Base-by-base conservation (phyloP, 805 yeast genomes). In the Lachancea nothofagi region DNA sequence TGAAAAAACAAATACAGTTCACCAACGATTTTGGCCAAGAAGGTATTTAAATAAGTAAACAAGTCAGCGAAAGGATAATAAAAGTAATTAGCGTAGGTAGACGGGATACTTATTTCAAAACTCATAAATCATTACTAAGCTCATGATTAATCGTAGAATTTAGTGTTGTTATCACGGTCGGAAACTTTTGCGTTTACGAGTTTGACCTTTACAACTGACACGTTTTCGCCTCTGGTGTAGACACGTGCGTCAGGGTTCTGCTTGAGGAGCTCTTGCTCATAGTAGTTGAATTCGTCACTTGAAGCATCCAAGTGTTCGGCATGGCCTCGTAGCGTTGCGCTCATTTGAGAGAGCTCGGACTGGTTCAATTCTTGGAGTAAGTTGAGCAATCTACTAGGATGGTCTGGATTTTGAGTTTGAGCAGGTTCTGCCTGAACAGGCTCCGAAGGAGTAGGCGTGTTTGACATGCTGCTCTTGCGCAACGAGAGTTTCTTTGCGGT, bases 11-110 rank as follows among this genome's bases (percentile, higher is more conserved):
- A 62, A 77, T 78, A 34, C 83, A 85, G 48, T 93, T 93, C 58
- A 93, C 99, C 0, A 75, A 73, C 31, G 99, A 93, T 64, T 93
- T 93, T 59, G 99, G 98, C 27, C 96, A 90, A 54, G 98, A 93
- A 63, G 99, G 99, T 32, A 87, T 85, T 53, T 85, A 62, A 54
- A 17, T 20, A 31, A 30, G 7, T 22, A 17, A n/a, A n/a, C 38
- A 23, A 32, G 38, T 29, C 32, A 40, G 35, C 35, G 39, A 20
- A 38, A 17, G 19, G 20, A 20, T 28, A 19, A 20, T 18, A 20
- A 22, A 34, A 34, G 28, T 33, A 31, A 33, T 22, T 24, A 22
- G 29, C 26, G 30, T 36, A 22, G 25, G 15, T 20, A 37, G 30
- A 17, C 26, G 23, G 8, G 18, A 32, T 9, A 21, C 31, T 26